Percentiles rank a stretch among this genome's conserved stretches.
phyloP scores from a whole-genome alignment of 805 yeast genomes.

The Saccharomycodes ludwigii region DNA sequence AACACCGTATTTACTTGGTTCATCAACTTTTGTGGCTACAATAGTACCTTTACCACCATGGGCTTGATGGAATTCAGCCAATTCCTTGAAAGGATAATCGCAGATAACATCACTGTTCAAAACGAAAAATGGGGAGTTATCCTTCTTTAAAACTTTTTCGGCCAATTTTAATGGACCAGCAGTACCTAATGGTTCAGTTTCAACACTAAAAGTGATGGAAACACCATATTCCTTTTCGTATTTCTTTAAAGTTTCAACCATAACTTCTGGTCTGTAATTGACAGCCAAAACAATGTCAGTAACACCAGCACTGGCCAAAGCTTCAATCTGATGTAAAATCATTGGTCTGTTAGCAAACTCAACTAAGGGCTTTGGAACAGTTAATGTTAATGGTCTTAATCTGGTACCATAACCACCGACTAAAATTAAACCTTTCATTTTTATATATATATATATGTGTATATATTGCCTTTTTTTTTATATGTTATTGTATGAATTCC shows the following conservation, averaged over 20 bases:
- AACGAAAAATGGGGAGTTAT: constrained; percentile 92
- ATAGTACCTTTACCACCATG: constrained; percentile 98
- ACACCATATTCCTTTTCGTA: constrained; percentile 95
- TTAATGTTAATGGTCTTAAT: constrained; percentile 93
- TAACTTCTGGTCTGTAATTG: constrained; percentile 98
- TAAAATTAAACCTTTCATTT: constrained; percentile 91
- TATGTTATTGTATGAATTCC: too few relatives aligned
- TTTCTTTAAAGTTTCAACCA: constrained; percentile 89
- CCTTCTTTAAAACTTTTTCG: constrained; percentile 85
- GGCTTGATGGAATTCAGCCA: constrained; percentile 82
- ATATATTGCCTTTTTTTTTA: too few relatives aligned
- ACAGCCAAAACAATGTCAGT: constrained; percentile 97
- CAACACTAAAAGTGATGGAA: constrained; percentile 90
- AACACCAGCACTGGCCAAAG: constrained; percentile 95
- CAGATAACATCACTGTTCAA: constrained; percentile 97
- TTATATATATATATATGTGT: too few relatives aligned
- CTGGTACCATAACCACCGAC: constrained; percentile 99
- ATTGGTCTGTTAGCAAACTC: constrained; percentile 99
- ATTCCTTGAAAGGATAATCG: constrained; percentile 92
- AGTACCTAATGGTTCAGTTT: constrained; percentile 98
- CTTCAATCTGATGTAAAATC: constrained; percentile 98
- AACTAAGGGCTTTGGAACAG: constrained; percentile 92
- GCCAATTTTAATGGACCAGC: constrained; percentile 99
- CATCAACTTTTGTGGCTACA: constrained; percentile 98
- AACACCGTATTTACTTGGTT: constrained; percentile 99